Evolutionary conservation across 805 yeast genomes (phyloP).

Genomic region (Starmerella floris): DNA sequence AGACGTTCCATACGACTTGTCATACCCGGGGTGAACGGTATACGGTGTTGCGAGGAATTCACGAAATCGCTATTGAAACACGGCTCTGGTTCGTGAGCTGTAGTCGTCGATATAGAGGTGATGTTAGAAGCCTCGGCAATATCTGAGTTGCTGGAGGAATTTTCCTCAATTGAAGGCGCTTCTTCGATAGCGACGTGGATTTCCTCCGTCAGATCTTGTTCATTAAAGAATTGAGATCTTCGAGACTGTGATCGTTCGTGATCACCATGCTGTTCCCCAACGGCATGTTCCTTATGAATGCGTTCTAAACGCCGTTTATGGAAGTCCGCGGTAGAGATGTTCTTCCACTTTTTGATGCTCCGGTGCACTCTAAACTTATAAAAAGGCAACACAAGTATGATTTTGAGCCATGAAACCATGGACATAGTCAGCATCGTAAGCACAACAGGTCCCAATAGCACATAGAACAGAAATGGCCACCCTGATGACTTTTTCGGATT

Average conservation of each 20-base stretch:
- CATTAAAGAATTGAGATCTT: too few species aligned
- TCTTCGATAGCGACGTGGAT: constrained; percentile 1
- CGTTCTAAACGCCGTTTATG: background rate
- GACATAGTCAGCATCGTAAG: background rate
- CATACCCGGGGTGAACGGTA: constrained; percentile 3
- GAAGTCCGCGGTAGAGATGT: background rate
- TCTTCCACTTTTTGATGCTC: background rate
- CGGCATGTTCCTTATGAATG: too few species aligned
- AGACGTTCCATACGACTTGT: constrained; percentile 37
- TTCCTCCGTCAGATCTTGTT: background rate
- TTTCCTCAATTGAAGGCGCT: background rate
- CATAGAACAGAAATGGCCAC: background rate
- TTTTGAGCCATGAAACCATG: background rate
- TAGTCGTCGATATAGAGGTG: too few species aligned
- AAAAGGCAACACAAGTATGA: background rate
- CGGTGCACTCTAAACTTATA: background rate
- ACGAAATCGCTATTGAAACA: background rate
- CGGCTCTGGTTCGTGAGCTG: background rate
- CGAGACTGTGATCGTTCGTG: too few species aligned
- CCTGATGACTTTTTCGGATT: background rate
- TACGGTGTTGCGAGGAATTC: background rate
- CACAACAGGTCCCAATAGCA: background rate
- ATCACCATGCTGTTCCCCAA: too few species aligned
- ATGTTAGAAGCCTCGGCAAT: too few species aligned
- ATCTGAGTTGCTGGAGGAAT: background rate